Evolutionary conservation across 1,139 yeast genomes (phyloP).

Genomic region (Yamadazyma oceani): DNA sequence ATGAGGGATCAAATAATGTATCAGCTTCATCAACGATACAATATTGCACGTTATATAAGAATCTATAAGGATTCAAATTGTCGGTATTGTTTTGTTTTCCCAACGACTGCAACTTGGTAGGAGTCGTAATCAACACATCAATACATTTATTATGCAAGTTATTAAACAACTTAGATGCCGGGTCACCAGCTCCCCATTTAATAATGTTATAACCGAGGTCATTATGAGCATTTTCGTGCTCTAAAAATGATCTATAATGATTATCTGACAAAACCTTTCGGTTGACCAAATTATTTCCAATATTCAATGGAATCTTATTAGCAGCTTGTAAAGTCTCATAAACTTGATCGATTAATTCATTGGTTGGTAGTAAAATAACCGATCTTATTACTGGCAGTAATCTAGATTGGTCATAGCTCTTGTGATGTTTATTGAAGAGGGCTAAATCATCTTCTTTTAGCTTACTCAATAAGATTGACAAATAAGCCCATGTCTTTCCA

Average conservation of each 20-base stretch:
- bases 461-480: slow-evolving; percentile 71
- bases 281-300: slow-evolving; percentile 13
- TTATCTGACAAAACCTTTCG: slow-evolving; percentile 16
- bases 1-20: slow-evolving; percentile 82
- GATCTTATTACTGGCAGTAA: slow-evolving; percentile 54
- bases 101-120: slow-evolving; percentile 52
- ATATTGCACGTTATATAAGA: slow-evolving; percentile 49
- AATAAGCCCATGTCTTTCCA: slow-evolving; percentile 92
- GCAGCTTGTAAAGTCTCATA: slow-evolving; percentile 49
- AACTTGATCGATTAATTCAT: slow-evolving; percentile 85
- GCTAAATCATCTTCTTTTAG: slow-evolving; percentile 55
- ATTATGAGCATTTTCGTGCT: slow-evolving; percentile 23
- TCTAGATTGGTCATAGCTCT: slow-evolving; percentile 31
- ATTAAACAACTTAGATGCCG: slow-evolving; percentile 50
- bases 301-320: slow-evolving; percentile 25
- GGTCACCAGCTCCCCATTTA: slow-evolving; percentile 58
- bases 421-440: slow-evolving; percentile 25
- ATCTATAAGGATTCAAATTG: slow-evolving; percentile 47
- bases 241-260: slow-evolving; percentile 24
- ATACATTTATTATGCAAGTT: slow-evolving; percentile 49
- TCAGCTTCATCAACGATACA: slow-evolving; percentile 95
- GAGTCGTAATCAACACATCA: slow-evolving; percentile 84
- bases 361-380: slow-evolving; percentile 80
- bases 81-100: slow-evolving; percentile 46
- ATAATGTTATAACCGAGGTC: slow-evolving; percentile 45